Conservation (phyloP, 208 protist species). For the Acanthamoeba royreba region DNA sequence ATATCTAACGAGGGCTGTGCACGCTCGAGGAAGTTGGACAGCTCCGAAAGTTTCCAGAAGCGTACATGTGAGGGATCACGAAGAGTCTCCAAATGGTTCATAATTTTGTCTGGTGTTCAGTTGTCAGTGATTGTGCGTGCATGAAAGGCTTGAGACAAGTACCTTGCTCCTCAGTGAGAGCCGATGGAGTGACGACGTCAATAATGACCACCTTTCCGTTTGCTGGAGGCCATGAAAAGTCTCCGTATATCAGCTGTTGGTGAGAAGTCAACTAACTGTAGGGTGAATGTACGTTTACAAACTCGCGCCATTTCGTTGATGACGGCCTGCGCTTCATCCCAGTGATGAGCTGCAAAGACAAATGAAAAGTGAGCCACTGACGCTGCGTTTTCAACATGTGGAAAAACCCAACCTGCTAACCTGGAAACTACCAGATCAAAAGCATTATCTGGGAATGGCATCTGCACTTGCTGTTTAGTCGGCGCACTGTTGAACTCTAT, state of each 20-base stretch:
- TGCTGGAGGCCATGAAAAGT: neutral
- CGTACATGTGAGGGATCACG: neutral
- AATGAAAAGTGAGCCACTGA: neutral
- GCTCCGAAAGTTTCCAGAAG: neutral
- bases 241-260: neutral
- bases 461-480: neutral
- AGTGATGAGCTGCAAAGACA: neutral
- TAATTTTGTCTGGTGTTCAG: neutral
- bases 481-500: neutral
- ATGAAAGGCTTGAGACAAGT: neutral
- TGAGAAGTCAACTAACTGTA: neutral
- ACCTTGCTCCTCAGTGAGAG: neutral
- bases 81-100: neutral
- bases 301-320: neutral
- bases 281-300: neutral
- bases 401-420: neutral
- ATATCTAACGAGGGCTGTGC: neutral
- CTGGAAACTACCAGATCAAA: neutral
- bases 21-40: neutral
- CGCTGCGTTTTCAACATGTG: neutral
- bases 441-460: neutral
- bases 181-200: neutral
- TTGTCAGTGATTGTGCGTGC: neutral
- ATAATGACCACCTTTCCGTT: neutral
- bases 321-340: neutral